A percentile compares a stretch with the other conserved stretches of the same genome.
Evolutionary conservation across 73 alveolate species (phyloP).

Genomic region (Tetrahymena malaccensis): DNA sequence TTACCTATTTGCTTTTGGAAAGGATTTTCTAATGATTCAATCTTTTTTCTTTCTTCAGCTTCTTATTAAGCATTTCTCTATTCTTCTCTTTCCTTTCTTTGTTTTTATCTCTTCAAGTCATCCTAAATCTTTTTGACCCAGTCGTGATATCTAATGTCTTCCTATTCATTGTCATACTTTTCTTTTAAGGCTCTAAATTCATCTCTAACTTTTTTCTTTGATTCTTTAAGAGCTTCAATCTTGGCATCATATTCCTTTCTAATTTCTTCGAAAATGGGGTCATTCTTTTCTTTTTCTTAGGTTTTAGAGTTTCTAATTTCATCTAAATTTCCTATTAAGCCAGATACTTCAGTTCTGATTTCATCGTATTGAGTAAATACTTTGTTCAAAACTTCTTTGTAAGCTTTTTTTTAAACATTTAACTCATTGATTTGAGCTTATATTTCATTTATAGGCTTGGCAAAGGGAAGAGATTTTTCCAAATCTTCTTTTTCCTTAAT

Average conservation of each 20-base stretch:
- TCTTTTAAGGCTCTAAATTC: not conserved
- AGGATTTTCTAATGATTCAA: not conserved
- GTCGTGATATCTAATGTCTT: not conserved
- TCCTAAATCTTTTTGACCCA: not conserved
- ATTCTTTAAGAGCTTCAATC: not conserved
- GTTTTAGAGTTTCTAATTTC: not conserved
- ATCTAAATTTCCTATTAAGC: not conserved
- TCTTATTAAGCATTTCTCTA: not conserved
- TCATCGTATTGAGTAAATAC: not conserved
- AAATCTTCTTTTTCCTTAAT: not conserved
- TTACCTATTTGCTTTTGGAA: not conserved
- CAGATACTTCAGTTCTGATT: not conserved
- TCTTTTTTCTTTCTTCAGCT: not conserved
- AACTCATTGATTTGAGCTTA: not conserved
- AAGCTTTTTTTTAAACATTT: not conserved
- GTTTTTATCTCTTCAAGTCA: not conserved
- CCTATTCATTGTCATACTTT: not conserved
- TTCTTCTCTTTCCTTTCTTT: not conserved
- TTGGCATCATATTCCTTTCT: not conserved
- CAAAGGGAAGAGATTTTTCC: not conserved
- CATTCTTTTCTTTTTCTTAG: not conserved
- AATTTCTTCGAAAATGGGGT: not conserved
- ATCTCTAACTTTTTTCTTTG: not conserved
- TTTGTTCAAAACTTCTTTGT: not conserved
- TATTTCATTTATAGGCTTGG: not conserved